Evolutionary conservation across 106 monocot genomes (phyloP).

Genomic region (Dendrobium huoshanense): DNA sequence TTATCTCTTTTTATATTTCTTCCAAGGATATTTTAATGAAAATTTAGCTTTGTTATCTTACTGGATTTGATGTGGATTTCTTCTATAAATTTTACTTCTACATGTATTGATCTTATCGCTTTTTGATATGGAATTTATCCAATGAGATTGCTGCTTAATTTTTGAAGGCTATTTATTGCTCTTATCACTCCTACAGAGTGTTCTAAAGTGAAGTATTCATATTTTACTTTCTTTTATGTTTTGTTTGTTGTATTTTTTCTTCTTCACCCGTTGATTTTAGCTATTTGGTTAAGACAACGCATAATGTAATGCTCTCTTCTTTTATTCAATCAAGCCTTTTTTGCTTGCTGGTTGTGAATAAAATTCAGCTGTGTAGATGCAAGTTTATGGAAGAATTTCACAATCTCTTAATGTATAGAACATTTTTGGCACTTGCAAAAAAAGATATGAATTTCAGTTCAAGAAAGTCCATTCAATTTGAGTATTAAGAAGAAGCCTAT

Average conservation of each 20-base stretch:
- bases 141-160: not conserved
- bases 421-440: not conserved
- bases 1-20: not conserved
- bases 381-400: not conserved
- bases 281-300: not conserved
- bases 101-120: not conserved
- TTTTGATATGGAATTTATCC: not conserved
- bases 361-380: not conserved
- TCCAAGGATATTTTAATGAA: not conserved
- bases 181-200: not conserved
- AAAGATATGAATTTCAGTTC: not conserved
- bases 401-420: not conserved
- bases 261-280: not conserved
- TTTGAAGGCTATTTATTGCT: not conserved
- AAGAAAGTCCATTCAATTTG: too few relatives aligned
- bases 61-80: not conserved
- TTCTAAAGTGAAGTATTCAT: not conserved
- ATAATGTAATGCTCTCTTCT: not conserved
- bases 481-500: too few relatives aligned
- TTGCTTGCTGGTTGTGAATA: not conserved
- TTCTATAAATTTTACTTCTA: not conserved
- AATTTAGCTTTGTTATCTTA: not conserved
- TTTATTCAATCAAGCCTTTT: not conserved
- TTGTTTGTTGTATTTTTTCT: not conserved
- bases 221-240: too few relatives aligned